Evolutionary conservation across 2,329 filamentous ascomycete genomes (phyloP).

Genomic region (Mariannaea sp.): DNA sequence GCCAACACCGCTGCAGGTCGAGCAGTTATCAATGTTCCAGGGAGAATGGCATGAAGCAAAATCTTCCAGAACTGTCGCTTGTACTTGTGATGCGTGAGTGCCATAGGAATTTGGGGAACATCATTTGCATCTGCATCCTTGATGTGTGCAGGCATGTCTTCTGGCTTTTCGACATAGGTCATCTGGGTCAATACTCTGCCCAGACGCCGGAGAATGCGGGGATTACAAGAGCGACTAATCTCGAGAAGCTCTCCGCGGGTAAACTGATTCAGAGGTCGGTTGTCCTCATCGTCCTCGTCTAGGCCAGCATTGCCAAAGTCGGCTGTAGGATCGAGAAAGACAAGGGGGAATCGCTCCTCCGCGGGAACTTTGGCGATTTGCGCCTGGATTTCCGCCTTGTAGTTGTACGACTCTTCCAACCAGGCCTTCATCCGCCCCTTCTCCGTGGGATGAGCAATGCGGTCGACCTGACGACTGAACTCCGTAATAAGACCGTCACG

Average conservation of each 20-base stretch:
- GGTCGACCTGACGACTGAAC: conserved; percentile 49
- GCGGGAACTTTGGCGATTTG: conserved; percentile 45
- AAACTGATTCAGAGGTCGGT: conserved; percentile 42
- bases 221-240: conserved; percentile 56
- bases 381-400: conserved; percentile 48
- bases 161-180: conserved; percentile 47
- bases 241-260: conserved; percentile 54
- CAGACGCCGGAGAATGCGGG: conserved; percentile 52
- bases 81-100: conserved; percentile 44
- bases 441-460: conserved; percentile 39
- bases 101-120: conserved; percentile 51
- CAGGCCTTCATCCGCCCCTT: conserved; percentile 50
- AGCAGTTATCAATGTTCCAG: conserved; percentile 51
- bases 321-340: conserved; percentile 56
- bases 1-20: conserved; percentile 54
- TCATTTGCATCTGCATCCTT: conserved; percentile 36
- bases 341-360: conserved; percentile 50
- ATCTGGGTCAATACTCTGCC: conserved; percentile 53
- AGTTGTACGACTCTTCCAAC: conserved; percentile 58
- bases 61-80: conserved; percentile 52
- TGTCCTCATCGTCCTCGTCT: conserved; percentile 18
- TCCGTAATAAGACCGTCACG: conserved; percentile 49
- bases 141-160: conserved; percentile 52
- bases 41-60: conserved; percentile 53
- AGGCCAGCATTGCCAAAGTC: conserved; percentile 38